Base-by-base conservation (phyloP, 768 basidiomycete species). In the Zangia roseola region DNA sequence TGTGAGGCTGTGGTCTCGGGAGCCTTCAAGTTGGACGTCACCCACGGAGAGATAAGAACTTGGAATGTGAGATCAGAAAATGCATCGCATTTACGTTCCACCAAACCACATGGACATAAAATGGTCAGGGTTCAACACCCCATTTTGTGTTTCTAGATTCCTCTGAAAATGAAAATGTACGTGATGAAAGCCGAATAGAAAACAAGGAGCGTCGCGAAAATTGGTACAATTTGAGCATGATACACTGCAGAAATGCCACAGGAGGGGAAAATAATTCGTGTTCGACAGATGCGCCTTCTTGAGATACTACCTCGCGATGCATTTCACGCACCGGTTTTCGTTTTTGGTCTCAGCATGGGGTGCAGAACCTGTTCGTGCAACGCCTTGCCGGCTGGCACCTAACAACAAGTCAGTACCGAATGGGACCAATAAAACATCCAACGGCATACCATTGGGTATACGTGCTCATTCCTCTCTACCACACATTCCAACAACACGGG, bases 311-410 rank as follows among this genome's bases (percentile, higher is more conserved):
- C 19, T 35, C 24, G 28, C 7, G 13, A 33, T 26, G n/a, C 16
- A 10, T 37, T 28, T 62, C 52, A 69, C 33, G 58, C 56, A 40
- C 60, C 51, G 28, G 61, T 40, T 47, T 66, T 58, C n/a, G 47
- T 43, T 53, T 68, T 59, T 19, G 58, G 49, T 52, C 63, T 63
- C 52, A 83, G 53, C 20, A 66, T 66, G 20, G 86, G 86, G 64
- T 92, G 89, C 37, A 95, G 71, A 64, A 94, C 74, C 69, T 90
- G 88, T 71, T 98, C 91, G 64, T 97, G 90, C 34, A 98, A 77
- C 45, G 94, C 93, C 71, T 92, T 95, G 39, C 95, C 95, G 38
- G 93, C 94, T 13, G 93, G 82, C 20, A 91, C 88, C 87, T 88
- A 58, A 16, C 55, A 10, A 45, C 8, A 30, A 21, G 39, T 53